These are phyloP conservation scores for Clarireedia paspali DNA, from an alignment of 2,329 filamentous ascomycete genomes.

Conservation along the genomic window DNA sequence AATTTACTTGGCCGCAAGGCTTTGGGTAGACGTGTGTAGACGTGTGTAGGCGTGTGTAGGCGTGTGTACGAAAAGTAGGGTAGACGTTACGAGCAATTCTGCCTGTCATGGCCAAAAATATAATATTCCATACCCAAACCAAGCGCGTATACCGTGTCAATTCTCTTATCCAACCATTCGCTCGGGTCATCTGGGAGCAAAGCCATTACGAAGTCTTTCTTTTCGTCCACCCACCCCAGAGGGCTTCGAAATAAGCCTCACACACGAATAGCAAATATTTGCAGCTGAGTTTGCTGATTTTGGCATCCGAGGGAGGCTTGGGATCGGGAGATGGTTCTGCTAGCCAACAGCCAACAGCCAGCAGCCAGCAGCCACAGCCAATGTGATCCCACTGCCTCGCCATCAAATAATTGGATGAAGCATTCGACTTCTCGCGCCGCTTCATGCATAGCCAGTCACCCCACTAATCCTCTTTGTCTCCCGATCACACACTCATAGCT, in stretches of 20 bases:
- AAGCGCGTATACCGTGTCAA: background rate
- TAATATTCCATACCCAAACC: slow-evolving; percentile 3
- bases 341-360: background rate
- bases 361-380: background rate
- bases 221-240: too few species aligned
- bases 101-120: background rate
- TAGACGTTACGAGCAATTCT: background rate
- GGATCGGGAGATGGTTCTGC: background rate
- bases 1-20: too few species aligned
- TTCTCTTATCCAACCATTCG: background rate
- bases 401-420: slow-evolving; percentile 1
- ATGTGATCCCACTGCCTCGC: slow-evolving; percentile 1
- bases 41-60: too few species aligned
- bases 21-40: too few species aligned
- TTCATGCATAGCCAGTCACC: slow-evolving; percentile 6
- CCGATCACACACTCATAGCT: too few species aligned
- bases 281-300: slow-evolving; percentile 6
- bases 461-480: background rate
- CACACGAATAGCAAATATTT: slow-evolving; percentile 13
- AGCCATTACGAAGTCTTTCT: background rate
- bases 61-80: background rate
- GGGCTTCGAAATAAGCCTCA: slow-evolving; percentile 3
- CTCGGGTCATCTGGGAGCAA: background rate
- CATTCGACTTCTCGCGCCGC: slow-evolving; percentile 1
- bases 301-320: background rate